phyloP scores from a whole-genome alignment of 257 asterid genomes.

The Nicotiana noctiflora region DNA sequence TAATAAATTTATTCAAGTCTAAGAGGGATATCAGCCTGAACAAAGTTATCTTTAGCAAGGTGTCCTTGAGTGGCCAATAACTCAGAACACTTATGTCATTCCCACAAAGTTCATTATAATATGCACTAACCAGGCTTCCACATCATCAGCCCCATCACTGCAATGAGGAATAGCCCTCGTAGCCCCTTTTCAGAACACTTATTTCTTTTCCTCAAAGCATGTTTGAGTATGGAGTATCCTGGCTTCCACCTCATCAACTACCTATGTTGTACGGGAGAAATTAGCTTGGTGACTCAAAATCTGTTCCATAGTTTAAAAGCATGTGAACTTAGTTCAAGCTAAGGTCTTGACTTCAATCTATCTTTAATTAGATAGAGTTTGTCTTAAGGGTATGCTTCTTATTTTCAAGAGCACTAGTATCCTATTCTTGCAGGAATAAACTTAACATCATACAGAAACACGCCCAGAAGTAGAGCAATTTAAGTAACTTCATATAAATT shows the following conservation, averaged over 20 bases:
- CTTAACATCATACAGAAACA: background rate
- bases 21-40: background rate
- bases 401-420: background rate
- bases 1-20: background rate
- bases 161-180: too few species aligned
- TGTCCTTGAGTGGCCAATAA: background rate
- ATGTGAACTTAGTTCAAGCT: background rate
- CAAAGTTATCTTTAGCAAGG: background rate
- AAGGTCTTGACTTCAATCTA: background rate
- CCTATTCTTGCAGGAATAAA: background rate
- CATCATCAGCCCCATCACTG: background rate
- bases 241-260: background rate
- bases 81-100: background rate
- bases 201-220: background rate
- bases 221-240: background rate
- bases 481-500: background rate
- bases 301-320: background rate
- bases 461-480: background rate
- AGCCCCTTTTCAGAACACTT: background rate
- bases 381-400: background rate
- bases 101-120: background rate
- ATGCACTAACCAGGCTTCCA: background rate
- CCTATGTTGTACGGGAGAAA: background rate
- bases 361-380: background rate
- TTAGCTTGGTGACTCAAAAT: background rate